Percentiles rank a stretch among this genome's conserved stretches.
phyloP scores from a whole-genome alignment of 805 yeast genomes.

The Candida peoriensis region DNA sequence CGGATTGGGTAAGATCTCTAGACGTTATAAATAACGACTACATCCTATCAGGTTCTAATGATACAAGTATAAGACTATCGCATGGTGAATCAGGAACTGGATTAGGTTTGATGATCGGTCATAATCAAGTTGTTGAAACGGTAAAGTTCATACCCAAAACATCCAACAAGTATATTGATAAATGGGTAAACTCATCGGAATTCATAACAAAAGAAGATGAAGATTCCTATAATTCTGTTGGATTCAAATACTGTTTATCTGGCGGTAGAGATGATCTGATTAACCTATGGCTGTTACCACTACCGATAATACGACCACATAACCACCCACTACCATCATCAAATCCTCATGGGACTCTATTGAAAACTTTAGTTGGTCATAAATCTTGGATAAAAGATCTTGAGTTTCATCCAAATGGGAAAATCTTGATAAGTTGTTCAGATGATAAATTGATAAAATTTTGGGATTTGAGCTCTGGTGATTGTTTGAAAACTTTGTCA shows the following conservation, averaged over 20 bases:
- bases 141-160: conserved; percentile 58
- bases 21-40: conserved; percentile 53
- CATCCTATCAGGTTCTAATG: conserved; percentile 71
- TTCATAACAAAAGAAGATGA: conserved; percentile 8
- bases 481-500: conserved; percentile 44
- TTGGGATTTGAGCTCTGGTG: conserved; percentile 65
- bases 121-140: conserved; percentile 77
- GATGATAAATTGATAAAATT: conserved; percentile 74
- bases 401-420: conserved; percentile 70
- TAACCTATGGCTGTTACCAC: conserved; percentile 72
- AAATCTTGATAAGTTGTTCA: conserved; percentile 61
- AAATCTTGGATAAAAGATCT: conserved; percentile 80
- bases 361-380: conserved; percentile 66
- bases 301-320: conserved; percentile 54
- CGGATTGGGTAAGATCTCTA: conserved; percentile 81
- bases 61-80: conserved; percentile 65
- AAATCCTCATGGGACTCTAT: conserved; percentile 54
- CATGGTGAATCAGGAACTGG: conserved; percentile 66
- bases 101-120: conserved; percentile 64
- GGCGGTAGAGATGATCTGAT: conserved; percentile 76
- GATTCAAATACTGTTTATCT: conserved; percentile 68
- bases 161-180: conserved; percentile 45
- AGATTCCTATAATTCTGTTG: conserved; percentile 33
- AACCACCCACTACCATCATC: conserved; percentile 52
- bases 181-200: conserved; percentile 25